These are phyloP conservation scores for Penicillium carneum DNA, from an alignment of 2,329 filamentous ascomycete genomes.

Conservation along the genomic window DNA sequence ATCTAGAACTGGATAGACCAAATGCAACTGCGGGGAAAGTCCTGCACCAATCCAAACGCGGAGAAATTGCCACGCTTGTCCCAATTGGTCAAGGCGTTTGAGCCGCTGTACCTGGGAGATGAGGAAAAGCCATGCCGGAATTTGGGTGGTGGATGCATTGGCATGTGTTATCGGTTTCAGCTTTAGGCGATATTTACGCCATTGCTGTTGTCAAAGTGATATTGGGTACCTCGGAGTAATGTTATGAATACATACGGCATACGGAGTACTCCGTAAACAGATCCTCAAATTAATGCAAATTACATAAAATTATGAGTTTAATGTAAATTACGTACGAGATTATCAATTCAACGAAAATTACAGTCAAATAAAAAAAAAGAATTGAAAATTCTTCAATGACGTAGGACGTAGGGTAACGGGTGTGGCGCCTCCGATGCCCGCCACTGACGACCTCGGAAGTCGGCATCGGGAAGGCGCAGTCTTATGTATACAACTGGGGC, in stretches of 20 bases:
- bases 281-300: too few relatives aligned
- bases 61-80: slow-evolving; percentile 7
- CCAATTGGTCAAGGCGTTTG: slow-evolving; percentile 19
- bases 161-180: too few relatives aligned
- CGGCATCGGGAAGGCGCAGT: slow-evolving; percentile 3
- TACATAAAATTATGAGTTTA: too few relatives aligned
- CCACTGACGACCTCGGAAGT: slow-evolving; percentile 7
- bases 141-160: not conserved
- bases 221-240: too few relatives aligned
- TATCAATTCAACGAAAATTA: too few relatives aligned
- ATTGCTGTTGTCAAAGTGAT: not conserved
- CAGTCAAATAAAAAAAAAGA: not conserved
- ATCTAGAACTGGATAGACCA: not conserved
- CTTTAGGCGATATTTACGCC: not conserved
- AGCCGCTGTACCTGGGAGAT: not conserved
- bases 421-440: slow-evolving; percentile 9
- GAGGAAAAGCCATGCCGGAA: not conserved
- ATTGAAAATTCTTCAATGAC: slow-evolving; percentile 11
- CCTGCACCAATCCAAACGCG: not conserved
- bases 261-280: too few relatives aligned
- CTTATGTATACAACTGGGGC: too few relatives aligned
- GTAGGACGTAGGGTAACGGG: slow-evolving; percentile 15
- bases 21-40: not conserved
- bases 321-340: not conserved
- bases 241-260: too few relatives aligned